A percentile compares a stretch with the other conserved stretches of the same genome.
Evolutionary conservation across 2,329 filamentous ascomycete species (phyloP).

Genomic region (Monilinia polystroma): DNA sequence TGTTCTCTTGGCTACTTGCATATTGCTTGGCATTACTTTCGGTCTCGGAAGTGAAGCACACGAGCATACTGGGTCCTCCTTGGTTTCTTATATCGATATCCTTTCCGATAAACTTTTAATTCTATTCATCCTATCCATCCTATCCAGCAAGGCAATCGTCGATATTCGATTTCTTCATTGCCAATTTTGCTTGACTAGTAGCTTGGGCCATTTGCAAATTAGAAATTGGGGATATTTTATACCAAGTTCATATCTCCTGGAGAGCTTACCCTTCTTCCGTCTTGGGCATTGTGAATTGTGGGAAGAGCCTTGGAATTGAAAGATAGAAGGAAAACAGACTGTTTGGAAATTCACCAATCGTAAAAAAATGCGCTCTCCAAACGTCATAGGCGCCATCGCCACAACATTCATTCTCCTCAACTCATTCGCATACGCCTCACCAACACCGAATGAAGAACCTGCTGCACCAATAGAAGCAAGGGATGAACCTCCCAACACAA

Average conservation of each 20-base stretch:
- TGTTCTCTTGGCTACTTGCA: conserved; percentile 23
- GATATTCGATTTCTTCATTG: neutral
- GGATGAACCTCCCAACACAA: conserved; percentile 19
- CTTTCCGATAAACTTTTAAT: neutral
- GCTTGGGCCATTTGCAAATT: neutral
- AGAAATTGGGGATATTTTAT: neutral
- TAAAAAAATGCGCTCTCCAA: conserved; percentile 18
- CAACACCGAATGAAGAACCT: conserved; percentile 2
- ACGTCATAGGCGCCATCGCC: conserved; percentile 8
- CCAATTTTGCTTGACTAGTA: neutral
- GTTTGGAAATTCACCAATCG: neutral
- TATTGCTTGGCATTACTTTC: conserved; percentile 16
- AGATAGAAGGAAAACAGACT: neutral
- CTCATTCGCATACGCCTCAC: conserved; percentile 9
- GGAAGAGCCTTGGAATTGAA: neutral
- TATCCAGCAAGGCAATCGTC: neutral
- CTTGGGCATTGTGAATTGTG: neutral
- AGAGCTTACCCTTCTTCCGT: neutral
- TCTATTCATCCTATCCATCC: neutral
- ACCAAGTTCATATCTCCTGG: neutral
- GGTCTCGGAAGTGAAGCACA: conserved; percentile 19
- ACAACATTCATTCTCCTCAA: conserved; percentile 4
- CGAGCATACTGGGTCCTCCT: conserved; percentile 5
- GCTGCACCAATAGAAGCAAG: neutral
- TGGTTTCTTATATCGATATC: neutral